Base-by-base conservation (phyloP, 768 basidiomycete genomes). In the Trametes villosa region DNA sequence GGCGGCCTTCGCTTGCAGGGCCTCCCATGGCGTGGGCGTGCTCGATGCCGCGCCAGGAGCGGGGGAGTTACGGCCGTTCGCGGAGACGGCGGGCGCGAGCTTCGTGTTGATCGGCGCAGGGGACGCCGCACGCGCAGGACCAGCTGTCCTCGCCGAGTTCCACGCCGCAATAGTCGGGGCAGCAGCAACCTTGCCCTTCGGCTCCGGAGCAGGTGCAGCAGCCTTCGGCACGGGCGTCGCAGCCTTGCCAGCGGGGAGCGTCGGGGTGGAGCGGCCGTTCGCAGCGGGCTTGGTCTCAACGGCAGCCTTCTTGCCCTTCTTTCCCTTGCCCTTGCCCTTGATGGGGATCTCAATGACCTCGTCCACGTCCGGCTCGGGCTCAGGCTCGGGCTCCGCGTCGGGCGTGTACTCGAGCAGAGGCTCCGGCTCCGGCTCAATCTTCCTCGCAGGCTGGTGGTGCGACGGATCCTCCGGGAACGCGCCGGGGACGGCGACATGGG, bases 41-140 rank as follows among this genome's bases (percentile, higher is more conserved):
- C 46, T 33, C 18, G 62, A 54, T 29, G 57, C 44, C 13, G 50
- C 18, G 12, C 40, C 31, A 27, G 56, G 20, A 9, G 38, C 50
- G 5, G 50, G 55, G 6, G 52, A 33, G 20, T 22, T 30, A 24
- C 56, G 60, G 3, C 48, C 60, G 36, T 36, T 56, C 1, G 48
- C 22, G 29, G 51, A 20, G 6, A 40, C n/a, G 20, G 53, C 18
- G 6, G 31, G 29, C 5, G 36, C 44, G 7, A 36, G 0, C 33
- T 61, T 61, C 17, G 59, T 63, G 47, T 57, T 58, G 61, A 63
- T 58, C 18, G 61, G 56, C 5, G 62, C 61, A 34, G 61, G 61
- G 15, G 61, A 63, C 1, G 61, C 57, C 13, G 57, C 47, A 4
- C 62, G 62, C 15, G 49, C 46, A 9, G 55, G 42, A 31, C 33